These are phyloP conservation scores for Cyberlindnera saturnus DNA, from an alignment of 805 yeast genomes.

Conservation along the genomic window DNA sequence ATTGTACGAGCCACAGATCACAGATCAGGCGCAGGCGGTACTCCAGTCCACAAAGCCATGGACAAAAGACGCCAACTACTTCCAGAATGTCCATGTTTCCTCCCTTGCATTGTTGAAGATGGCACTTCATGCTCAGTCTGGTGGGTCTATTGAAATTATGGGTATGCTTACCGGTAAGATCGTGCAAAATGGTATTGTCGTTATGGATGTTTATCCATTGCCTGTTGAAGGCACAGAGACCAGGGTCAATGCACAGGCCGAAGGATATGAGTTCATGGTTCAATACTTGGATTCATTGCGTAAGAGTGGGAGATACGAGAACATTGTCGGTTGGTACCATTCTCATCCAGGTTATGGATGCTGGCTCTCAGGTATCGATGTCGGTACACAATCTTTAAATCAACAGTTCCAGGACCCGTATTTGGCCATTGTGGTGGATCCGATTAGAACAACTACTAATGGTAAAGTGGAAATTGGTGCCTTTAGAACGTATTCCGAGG, in stretches of 20 bases:
- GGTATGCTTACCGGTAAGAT: constrained; percentile 88
- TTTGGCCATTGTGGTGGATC: constrained; percentile 84
- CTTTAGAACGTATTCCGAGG: constrained; percentile 61
- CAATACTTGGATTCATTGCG: constrained; percentile 59
- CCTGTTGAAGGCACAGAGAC: constrained; percentile 98
- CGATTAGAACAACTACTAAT: constrained; percentile 55
- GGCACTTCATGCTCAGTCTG: constrained; percentile 73
- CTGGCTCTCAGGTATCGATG: constrained; percentile 92
- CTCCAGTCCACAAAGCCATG: constrained; percentile 40
- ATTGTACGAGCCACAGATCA: constrained; percentile 11
- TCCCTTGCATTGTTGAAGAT: constrained; percentile 69
- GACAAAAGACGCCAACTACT: constrained; percentile 53
- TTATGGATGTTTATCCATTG: constrained; percentile 76
- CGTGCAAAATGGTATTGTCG: constrained; percentile 47
- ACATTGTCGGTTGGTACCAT: constrained; percentile 96
- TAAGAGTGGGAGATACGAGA: constrained; percentile 46
- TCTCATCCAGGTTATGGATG: constrained; percentile 98
- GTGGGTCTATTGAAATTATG: constrained; percentile 90
- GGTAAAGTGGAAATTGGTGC: constrained; percentile 83
- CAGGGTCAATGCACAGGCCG: constrained; percentile 88
- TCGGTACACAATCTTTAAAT: constrained; percentile 78
- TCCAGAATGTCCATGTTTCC: constrained; percentile 58
- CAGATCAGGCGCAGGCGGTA: constrained; percentile 8
- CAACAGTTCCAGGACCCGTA: constrained; percentile 91
- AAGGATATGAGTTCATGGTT: constrained; percentile 94